Evolutionary conservation across 2,329 filamentous ascomycete genomes (phyloP), one percentile per base, ranked within the genome.

Genomic region (Aspergillus niger): DNA sequence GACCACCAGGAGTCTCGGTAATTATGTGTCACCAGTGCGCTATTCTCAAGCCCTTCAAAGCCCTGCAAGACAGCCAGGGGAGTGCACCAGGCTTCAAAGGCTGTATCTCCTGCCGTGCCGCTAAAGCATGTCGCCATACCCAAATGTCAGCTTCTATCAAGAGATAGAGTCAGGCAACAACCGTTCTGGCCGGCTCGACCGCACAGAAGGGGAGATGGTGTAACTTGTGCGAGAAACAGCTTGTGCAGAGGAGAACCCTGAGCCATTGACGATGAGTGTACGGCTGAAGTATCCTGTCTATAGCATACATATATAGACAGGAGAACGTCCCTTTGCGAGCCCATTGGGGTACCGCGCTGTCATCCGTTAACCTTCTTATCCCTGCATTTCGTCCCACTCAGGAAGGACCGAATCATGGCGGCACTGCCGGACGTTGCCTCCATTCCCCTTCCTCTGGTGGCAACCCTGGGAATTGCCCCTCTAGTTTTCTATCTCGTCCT

Each of bases 391-490:
- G 47, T 50, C 15, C 30, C 47, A 30, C 44, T 36, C 47, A 50
- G 20, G n/a, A 3, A 50, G 47, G 26, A 28, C 47, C 39, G n/a
- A 51, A 50, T 32, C 51, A 61, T 58, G 58, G 49, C 55, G 30
- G 55, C 39, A 13, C 26, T 58, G 22, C 20, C 24, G n/a, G 48
- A 20, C 15, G 55, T 56, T 47, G 47, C 59, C 22, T 58, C 59
- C 24, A 55, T 63, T 48, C 48, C 58, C 39, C 22, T 61, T 8
- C 50, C 57, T 26, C 50, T 58, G 54, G 24, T 57, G 5, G 43
- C 55, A 15, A 41, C 59, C 41, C 38, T 59, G 30, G 57, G 62
- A 7, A 51, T 63, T 11, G 32, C 59, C 22, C 55, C 54, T 30
- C 50, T 61, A 3, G 20, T 62, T 2, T 30, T 55, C 17, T 60